Percentiles rank a stretch among this genome's conserved stretches.
Evolutionary conservation across 2,329 filamentous ascomycete species (phyloP).

Genomic region (Xylaria sp.): DNA sequence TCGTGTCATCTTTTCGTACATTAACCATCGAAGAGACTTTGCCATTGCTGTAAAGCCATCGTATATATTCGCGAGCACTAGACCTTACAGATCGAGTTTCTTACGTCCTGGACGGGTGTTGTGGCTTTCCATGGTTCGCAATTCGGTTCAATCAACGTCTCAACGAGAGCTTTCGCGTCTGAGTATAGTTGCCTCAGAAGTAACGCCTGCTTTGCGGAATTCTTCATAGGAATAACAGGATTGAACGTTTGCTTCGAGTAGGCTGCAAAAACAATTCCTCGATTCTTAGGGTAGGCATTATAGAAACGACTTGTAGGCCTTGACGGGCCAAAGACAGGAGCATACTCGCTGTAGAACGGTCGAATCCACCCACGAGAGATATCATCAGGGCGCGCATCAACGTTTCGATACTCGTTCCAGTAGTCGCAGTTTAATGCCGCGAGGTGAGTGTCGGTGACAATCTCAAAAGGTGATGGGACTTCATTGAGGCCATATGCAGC

Average conservation of each 20-base stretch:
- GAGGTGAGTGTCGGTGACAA: conserved; percentile 38
- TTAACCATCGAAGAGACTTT: background rate
- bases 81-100: background rate
- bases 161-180: conserved; percentile 36
- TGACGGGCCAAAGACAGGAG: conserved; percentile 13
- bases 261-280: conserved; percentile 42
- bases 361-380: conserved; percentile 41
- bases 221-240: conserved; percentile 32
- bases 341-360: conserved; percentile 34
- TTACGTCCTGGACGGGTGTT: background rate
- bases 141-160: conserved; percentile 22
- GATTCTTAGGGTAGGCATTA: conserved; percentile 25
- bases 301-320: background rate
- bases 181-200: conserved; percentile 33
- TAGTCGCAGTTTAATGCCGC: conserved; percentile 35
- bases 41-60: background rate
- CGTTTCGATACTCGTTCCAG: conserved; percentile 41
- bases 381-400: conserved; percentile 34
- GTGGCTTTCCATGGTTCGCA: background rate
- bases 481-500: conserved; percentile 40
- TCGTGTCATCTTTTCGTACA: background rate
- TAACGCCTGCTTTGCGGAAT: conserved; percentile 30
- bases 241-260: conserved; percentile 35
- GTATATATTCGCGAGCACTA: background rate
- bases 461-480: conserved; percentile 40